Base-by-base conservation (phyloP, 2,329 filamentous ascomycete species). In the Macrophomina phaseolina region DNA sequence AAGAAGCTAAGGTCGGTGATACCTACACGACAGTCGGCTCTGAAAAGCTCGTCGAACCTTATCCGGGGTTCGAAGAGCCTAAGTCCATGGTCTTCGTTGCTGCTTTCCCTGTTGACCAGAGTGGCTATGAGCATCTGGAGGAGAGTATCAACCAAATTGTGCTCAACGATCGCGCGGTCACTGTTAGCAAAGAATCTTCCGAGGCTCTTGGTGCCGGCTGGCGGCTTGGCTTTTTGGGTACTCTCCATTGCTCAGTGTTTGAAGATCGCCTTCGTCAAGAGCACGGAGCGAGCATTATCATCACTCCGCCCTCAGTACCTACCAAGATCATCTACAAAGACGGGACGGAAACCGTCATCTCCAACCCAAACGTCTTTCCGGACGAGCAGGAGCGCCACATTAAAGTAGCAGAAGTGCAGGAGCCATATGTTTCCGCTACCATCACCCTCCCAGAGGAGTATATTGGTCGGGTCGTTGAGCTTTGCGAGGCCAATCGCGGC, bases 1-100 rank as follows among this genome's bases (percentile, higher is more conserved):
- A 97, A 76, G 95, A 99, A 75, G 94, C 95, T 60, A 96, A 97
- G 79, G 90, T 98, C 34, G 95, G 95, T 61, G 95, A 99, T 74
- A 99, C 95, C 0, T 97, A 93, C 73, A 98, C 95, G 0, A 91
- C 87, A 1, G 86, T 93, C 3, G 93, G 92, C 2, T 88, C 83
- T 28, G 92, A 97, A 79, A 87, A 88, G 67, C 74, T 85, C 0
- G 93, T 99, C 2, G 85, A 94, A 77, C 89, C 92, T 12, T 90
- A 94, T 64, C 93, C 93, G 0, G 95, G 94, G 2, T 99, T 99
- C 68, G 94, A 97, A 76, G 95, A 99, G 78, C 94, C 95, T 1
- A 97, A 99, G 78, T 91, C 94, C 5, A 99, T 99, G 95, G 95
- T 99, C 4, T 99, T 99, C 72, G 95, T 99, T 4, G 94, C 94